Evolutionary conservation across 371 early-diverging fungal genomes (phyloP).

Genomic region (Actinomortierella ambigua): DNA sequence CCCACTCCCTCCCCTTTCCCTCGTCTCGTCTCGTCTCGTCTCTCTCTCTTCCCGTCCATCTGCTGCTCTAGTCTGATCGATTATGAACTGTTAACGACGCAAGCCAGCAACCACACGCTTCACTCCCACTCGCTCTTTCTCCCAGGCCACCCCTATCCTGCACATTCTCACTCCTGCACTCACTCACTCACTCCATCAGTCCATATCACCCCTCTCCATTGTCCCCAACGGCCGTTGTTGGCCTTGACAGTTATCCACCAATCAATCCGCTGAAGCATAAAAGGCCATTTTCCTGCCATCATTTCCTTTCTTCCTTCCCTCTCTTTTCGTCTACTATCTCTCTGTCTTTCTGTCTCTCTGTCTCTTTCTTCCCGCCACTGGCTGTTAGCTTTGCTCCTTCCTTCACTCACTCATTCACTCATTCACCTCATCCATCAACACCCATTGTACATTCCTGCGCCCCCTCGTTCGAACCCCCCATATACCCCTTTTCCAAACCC

Average conservation of each 20-base stretch:
- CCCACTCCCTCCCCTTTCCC: neutral
- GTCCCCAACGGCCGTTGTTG: too few species aligned
- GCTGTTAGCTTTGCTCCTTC: too few species aligned
- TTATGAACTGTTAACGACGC: neutral
- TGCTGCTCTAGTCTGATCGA: too few species aligned
- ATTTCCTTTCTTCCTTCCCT: neutral
- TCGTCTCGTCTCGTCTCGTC: neutral
- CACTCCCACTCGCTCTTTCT: neutral
- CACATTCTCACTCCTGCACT: too few species aligned
- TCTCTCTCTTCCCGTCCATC: neutral
- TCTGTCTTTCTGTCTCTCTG: neutral
- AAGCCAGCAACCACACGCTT: constrained; percentile 1
- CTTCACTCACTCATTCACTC: neutral
- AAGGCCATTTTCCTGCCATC: neutral
- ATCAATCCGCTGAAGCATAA: neutral
- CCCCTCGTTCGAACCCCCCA: neutral
- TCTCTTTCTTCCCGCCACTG: neutral
- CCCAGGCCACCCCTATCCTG: too few species aligned
- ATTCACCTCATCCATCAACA: neutral
- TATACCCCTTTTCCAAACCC: neutral
- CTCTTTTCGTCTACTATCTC: neutral
- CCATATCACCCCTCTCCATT: too few species aligned
- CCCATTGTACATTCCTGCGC: neutral
- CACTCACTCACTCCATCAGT: too few species aligned
- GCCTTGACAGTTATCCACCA: constrained; percentile 11